phyloP scores from a whole-genome alignment of 441 rosid genomes.

The Pelargonium fulgidum region DNA sequence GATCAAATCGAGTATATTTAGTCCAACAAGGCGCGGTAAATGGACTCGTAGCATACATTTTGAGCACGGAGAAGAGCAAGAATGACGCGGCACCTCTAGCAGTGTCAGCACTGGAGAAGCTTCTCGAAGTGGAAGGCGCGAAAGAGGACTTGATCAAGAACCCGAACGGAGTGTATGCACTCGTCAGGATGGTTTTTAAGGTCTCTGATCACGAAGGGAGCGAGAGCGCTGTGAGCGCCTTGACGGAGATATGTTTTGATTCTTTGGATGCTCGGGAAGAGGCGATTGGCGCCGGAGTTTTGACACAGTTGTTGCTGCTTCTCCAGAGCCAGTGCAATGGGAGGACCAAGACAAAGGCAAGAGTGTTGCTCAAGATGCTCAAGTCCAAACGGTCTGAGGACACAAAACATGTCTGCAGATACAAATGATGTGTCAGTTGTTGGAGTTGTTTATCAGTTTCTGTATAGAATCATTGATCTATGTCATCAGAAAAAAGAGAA shows the following conservation, averaged over 20 bases:
- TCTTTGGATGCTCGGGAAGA: slow-evolving; percentile 45
- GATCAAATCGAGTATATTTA: slow-evolving; percentile 32
- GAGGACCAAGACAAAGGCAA: slow-evolving; percentile 46
- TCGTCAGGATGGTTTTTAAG: slow-evolving; percentile 57
- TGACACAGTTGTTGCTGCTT: slow-evolving; percentile 49
- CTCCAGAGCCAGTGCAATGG: slow-evolving; percentile 54
- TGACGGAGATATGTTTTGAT: slow-evolving; percentile 33
- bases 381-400: slow-evolving; percentile 34
- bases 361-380: slow-evolving; percentile 46
- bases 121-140: slow-evolving; percentile 28
- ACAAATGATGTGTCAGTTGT: neutral
- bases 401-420: slow-evolving; percentile 15
- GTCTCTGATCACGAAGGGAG: slow-evolving; percentile 58
- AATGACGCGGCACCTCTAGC: slow-evolving; percentile 28
- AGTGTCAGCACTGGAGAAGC: slow-evolving; percentile 31
- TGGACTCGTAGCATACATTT: slow-evolving; percentile 30
- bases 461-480: neutral
- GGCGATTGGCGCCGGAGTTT: slow-evolving; percentile 37
- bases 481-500: neutral
- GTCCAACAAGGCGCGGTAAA: slow-evolving; percentile 29
- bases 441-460: neutral
- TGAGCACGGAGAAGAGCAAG: slow-evolving; percentile 22
- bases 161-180: slow-evolving; percentile 32
- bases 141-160: slow-evolving; percentile 31
- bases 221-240: slow-evolving; percentile 42